Evolutionary conservation across 1,284 basidiomycete species (phyloP), one percentile per base, ranked within the genome.

Genomic region (Malassezia sympodialis): DNA sequence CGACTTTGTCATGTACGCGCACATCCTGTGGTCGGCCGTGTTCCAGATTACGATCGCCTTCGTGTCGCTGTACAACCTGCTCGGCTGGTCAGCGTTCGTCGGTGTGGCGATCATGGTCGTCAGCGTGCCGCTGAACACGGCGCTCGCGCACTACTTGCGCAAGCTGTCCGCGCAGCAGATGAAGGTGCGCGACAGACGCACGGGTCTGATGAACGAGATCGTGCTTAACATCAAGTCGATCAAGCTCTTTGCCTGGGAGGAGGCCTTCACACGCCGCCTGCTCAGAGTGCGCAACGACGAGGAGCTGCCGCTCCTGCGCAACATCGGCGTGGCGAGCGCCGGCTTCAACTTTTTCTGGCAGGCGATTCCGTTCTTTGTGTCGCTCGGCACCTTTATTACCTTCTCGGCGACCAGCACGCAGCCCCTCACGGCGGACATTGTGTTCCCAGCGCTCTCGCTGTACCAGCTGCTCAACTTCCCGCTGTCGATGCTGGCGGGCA

Each of bases 401-500:
- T 90, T 88, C 37, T 85, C 88, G 0, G 71, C 80, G 19, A 82
- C 83, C 0, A 84, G 83, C 2, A 76, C 81, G 2, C 79, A 74
- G 42, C 88, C 90, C 1, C 77, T 96, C 4, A 96, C 91, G 0
- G 83, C 87, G 1, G 89, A 94, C 67, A 79, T 90, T 59, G 90
- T 96, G 65, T 96, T 96, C 80, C 91, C 91, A 3, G 84, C 89
- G 0, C 89, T 96, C 50, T 86, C 88, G 0, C 79, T 96, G 35
- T 96, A 96, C 78, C 86, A 88, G 80, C 80, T 96, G 0, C 79
- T 96, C 30, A 82, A 85, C 63, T 87, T 94, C 78, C 90, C 91
- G 21, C 79, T 96, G 31, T 85, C 83, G 1, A 89, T 93, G 45
- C 76, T 79, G 53, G 65, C 62, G 3, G 58, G 86, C 83, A 80